Base-by-base conservation (phyloP, 768 basidiomycete genomes). In the Lentinula detonsa region DNA sequence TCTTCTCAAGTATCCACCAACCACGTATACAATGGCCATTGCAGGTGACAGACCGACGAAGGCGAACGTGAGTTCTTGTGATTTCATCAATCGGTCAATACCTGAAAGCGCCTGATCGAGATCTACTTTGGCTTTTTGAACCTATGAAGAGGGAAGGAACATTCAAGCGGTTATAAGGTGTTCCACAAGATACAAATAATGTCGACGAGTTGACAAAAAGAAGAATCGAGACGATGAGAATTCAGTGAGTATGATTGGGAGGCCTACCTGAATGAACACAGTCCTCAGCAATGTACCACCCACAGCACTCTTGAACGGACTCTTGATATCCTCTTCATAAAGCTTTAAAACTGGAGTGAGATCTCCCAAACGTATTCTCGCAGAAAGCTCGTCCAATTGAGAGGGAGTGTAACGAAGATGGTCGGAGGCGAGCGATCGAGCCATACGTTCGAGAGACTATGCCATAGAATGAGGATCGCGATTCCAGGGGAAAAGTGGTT, bases 21-120 rank as follows among this genome's bases (percentile, higher is more conserved):
- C 61, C 1, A 87, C 76, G 65, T 95, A 95, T 3, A 95, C 82
- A 37, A 98, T 76, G 4, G 88, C 83, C 53, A 98, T 74, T 0
- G 90, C 88, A 8, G 96, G 96, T 0, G 96, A 95, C 15, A 98
- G 89, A 65, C 95, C 95, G 62, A 98, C 94, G 68, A 98, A 98
- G 5, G 91, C 96, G 67, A 99, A 99, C 1, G 94, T 97, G 48
- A 97, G 78, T 69, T 96, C 93, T 73, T 97, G 95, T 1, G 93
- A 95, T 65, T 89, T 93, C 64, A 98, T 85, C 59, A 98, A 78
- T 68, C 90, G 93, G 72, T 98, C 96, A 65, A 98, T 95, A 5
- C 95, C 95, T 8, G 86, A 78, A 45, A 98, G 78, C 0, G 95
- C 89, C 72, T 95, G 86, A 64, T 95, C 91, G 57, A 97, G 85